These are phyloP conservation scores for Rugonectria rugulosa DNA, from an alignment of 2,329 filamentous ascomycete genomes.

Conservation along the genomic window DNA sequence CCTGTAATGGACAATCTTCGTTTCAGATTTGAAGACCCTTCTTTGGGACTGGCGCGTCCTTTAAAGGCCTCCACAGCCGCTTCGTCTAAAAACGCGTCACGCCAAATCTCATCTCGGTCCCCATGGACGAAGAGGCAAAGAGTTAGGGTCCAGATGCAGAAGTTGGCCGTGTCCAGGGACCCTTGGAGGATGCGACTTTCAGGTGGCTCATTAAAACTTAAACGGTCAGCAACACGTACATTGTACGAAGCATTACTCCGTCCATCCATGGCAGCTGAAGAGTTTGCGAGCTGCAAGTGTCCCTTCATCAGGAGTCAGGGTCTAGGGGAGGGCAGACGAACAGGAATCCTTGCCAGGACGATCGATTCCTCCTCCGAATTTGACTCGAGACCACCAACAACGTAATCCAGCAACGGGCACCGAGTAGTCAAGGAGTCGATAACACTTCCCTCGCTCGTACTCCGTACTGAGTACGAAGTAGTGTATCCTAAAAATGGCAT, in stretches of 20 bases:
- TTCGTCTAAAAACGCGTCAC: conserved; percentile 24
- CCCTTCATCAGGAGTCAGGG: background rate
- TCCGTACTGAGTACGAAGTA: too few species aligned
- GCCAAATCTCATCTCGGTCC: conserved; percentile 23
- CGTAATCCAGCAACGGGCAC: too few species aligned
- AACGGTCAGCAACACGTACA: conserved; percentile 18
- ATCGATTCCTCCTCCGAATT: conserved; percentile 4
- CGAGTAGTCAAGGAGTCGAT: too few species aligned
- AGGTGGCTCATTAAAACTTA: conserved; percentile 33
- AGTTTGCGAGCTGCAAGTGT: too few species aligned
- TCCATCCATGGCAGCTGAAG: conserved; percentile 13
- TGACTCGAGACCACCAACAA: background rate
- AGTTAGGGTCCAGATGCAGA: background rate
- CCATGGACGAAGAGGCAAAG: conserved; percentile 10
- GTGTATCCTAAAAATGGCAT: conserved; percentile 35
- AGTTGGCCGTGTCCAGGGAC: background rate
- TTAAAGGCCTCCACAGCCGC: background rate
- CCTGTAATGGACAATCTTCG: conserved; percentile 30
- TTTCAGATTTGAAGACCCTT: conserved; percentile 32
- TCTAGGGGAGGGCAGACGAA: background rate
- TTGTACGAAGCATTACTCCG: conserved; percentile 3
- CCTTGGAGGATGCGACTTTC: conserved; percentile 27
- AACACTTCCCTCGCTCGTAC: too few species aligned
- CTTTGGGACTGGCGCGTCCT: background rate
- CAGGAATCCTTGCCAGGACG: conserved; percentile 1